Conservation (phyloP, 495 filamentous ascomycete genomes). For the Talaromyces stipitatus region DNA sequence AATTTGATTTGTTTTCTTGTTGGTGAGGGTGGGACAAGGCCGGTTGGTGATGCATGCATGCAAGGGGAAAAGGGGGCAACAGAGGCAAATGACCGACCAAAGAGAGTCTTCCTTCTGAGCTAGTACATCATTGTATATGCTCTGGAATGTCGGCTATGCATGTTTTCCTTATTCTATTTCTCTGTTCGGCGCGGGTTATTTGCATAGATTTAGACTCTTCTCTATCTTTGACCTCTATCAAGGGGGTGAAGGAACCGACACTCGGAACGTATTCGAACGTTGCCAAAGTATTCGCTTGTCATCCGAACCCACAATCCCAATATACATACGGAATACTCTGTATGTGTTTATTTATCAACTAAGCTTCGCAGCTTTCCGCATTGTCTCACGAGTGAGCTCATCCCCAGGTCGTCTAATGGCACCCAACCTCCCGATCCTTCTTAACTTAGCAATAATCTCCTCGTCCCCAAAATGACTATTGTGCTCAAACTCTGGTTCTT, state of each 20-base stretch:
- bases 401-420: constrained; percentile 24
- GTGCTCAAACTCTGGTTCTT: constrained; percentile 78
- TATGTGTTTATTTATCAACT: constrained; percentile 18
- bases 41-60: not conserved
- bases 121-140: too few relatives aligned
- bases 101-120: not conserved
- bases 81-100: not conserved
- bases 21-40: not conserved
- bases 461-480: constrained; percentile 78
- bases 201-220: too few relatives aligned
- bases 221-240: not conserved
- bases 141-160: not conserved
- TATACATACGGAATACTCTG: too few relatives aligned
- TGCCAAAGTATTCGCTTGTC: not conserved
- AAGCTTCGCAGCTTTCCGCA: constrained; percentile 50
- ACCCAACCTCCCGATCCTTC: constrained; percentile 51
- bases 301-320: too few relatives aligned
- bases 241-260: not conserved
- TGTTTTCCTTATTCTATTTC: too few relatives aligned
- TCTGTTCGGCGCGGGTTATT: too few relatives aligned
- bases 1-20: not conserved
- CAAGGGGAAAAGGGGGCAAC: not conserved
- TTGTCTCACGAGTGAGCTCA: constrained; percentile 49
- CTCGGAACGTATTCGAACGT: not conserved
- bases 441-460: constrained; percentile 55